Percentiles rank a stretch among this genome's conserved stretches.
Conservation (phyloP, 2,329 filamentous ascomycete genomes). For the Fusarium neocosmosporiellum region DNA sequence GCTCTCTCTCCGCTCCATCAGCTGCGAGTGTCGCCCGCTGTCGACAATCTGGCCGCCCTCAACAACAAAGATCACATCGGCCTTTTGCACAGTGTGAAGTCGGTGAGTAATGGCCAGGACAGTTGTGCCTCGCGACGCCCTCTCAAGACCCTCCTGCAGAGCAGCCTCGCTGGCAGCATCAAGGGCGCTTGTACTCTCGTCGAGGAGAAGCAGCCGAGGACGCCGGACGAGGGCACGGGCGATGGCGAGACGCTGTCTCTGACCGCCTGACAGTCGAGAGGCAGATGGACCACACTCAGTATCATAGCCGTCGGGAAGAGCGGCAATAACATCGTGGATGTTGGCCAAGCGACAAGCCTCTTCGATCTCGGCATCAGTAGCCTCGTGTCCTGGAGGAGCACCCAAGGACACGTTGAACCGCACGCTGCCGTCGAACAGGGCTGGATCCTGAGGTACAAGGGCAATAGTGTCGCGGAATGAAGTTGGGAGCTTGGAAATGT, state of each 20-base stretch:
- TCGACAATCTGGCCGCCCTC: conserved; percentile 65
- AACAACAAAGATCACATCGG: conserved; percentile 67
- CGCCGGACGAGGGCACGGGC: conserved; percentile 78
- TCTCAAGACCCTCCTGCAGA: conserved; percentile 75
- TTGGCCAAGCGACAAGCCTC: conserved; percentile 75
- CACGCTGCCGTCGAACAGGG: conserved; percentile 67
- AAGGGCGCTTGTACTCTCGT: conserved; percentile 83
- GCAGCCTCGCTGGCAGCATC: conserved; percentile 76
- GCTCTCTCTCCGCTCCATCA: conserved; percentile 62
- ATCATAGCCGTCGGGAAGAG: conserved; percentile 73
- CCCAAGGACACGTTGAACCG: conserved; percentile 67
- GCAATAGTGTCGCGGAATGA: conserved; percentile 64
- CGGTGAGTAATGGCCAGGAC: conserved; percentile 70
- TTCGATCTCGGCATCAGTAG: conserved; percentile 70
- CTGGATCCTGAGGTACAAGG: conserved; percentile 67
- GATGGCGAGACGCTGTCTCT: conserved; percentile 82
- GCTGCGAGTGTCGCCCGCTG: conserved; percentile 62
- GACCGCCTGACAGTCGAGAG: conserved; percentile 79
- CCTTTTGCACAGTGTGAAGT: conserved; percentile 65
- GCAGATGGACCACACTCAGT: conserved; percentile 78
- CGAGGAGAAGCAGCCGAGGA: conserved; percentile 79
- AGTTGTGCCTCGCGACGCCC: conserved; percentile 62
- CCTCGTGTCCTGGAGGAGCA: conserved; percentile 63
- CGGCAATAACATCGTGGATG: conserved; percentile 75
- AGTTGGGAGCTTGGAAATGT: conserved; percentile 54